These are phyloP conservation scores for Dysphania ambrosioides DNA, from an alignment of 148 eudicot genomes.

Conservation along the genomic window DNA sequence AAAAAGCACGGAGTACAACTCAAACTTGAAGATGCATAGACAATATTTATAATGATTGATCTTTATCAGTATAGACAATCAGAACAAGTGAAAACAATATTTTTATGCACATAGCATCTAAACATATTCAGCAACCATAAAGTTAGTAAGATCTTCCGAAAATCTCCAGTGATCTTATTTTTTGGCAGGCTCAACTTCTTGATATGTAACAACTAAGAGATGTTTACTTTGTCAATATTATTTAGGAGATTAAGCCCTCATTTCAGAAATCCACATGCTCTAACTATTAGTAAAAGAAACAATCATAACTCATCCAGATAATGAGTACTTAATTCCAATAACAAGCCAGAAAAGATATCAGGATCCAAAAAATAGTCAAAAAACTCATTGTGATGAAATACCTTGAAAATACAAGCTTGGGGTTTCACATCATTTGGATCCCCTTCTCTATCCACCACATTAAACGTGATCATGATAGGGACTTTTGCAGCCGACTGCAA, in stretches of 20 bases:
- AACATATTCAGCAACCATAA: not conserved
- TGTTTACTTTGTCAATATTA: not conserved
- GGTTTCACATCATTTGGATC: slow-evolving; percentile 65
- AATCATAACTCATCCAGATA: not conserved
- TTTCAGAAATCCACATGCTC: not conserved
- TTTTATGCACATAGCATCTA: not conserved
- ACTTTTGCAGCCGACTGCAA: slow-evolving; percentile 99
- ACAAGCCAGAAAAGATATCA: not conserved
- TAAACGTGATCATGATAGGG: slow-evolving; percentile 97
- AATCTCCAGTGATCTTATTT: not conserved
- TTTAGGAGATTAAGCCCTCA: not conserved
- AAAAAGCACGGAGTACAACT: not conserved
- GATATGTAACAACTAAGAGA: too few relatives aligned
- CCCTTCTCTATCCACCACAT: slow-evolving; percentile 76
- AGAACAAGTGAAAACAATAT: not conserved
- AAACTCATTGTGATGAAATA: slow-evolving; percentile 21
- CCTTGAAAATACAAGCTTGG: slow-evolving; percentile 99
- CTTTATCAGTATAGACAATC: not conserved
- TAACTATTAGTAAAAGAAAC: not conserved
- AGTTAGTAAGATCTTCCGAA: not conserved
- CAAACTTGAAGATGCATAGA: not conserved
- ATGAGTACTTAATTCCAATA: not conserved
- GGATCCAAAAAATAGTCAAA: not conserved
- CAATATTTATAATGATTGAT: not conserved
- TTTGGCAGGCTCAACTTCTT: slow-evolving; percentile 4